A percentile compares a stretch with the other conserved stretches of the same genome.
These are phyloP conservation scores for Mallotus repandus DNA, from an alignment of 441 rosid genomes.

Conservation along the genomic window DNA sequence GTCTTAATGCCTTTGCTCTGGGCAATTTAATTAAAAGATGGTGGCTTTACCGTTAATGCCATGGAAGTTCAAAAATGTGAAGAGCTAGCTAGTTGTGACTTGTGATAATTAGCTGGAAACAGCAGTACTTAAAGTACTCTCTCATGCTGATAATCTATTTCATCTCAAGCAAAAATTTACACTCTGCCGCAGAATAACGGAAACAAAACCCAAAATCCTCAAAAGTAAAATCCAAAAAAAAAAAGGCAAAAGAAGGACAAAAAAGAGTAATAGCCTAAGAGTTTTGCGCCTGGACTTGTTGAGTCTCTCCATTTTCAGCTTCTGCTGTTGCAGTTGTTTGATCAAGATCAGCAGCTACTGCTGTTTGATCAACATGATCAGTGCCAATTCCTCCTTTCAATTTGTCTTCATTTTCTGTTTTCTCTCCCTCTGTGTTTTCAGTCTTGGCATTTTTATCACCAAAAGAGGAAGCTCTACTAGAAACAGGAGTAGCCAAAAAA, in stretches of 20 bases:
- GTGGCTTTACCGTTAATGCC: too few relatives aligned
- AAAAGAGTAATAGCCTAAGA: slow-evolving; percentile 9
- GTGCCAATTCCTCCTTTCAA: slow-evolving; percentile 26
- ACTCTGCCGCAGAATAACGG: slow-evolving; percentile 25
- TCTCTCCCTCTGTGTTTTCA: slow-evolving; percentile 21
- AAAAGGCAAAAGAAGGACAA: neutral
- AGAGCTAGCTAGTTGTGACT: neutral
- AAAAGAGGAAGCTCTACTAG: slow-evolving; percentile 35
- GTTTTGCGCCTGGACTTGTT: slow-evolving; percentile 26
- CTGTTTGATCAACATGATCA: neutral
- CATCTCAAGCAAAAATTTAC: slow-evolving; percentile 39
- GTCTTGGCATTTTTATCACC: slow-evolving; percentile 30
- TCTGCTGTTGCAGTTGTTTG: neutral
- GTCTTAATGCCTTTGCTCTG: too few relatives aligned
- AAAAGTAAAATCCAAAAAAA: neutral
- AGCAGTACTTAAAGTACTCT: neutral
- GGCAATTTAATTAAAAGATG: too few relatives aligned
- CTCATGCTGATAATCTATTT: slow-evolving; percentile 11
- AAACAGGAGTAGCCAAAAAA: slow-evolving; percentile 73
- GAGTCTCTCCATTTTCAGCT: slow-evolving; percentile 26
- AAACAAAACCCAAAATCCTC: slow-evolving; percentile 8
- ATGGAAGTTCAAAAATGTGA: neutral
- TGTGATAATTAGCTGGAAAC: slow-evolving; percentile 16
- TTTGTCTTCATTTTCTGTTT: slow-evolving; percentile 31
- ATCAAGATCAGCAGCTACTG: neutral